Evolutionary conservation across 768 basidiomycete genomes (phyloP).

Genomic region (Porphyrellus cyaneotinctus): DNA sequence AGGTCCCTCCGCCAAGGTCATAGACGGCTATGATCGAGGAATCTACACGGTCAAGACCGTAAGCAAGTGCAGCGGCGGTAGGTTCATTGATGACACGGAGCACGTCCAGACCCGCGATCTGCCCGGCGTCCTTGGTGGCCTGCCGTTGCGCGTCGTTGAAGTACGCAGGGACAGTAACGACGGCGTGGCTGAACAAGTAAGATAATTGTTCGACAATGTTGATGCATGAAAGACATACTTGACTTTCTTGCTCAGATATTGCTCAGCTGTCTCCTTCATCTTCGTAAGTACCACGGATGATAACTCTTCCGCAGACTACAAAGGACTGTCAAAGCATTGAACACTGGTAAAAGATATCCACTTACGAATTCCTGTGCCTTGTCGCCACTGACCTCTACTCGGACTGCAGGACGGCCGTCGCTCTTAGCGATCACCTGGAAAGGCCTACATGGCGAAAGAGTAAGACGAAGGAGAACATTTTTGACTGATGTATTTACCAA

Average conservation of each 20-base stretch:
- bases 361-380: conserved; percentile 78
- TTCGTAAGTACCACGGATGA: conserved; percentile 87
- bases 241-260: conserved; percentile 88
- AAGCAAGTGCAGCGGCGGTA: conserved; percentile 96
- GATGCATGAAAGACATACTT: conserved; percentile 54
- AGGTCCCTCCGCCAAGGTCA: conserved; percentile 97
- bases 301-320: conserved; percentile 77
- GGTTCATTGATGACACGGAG: conserved; percentile 99
- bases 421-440: conserved; percentile 70
- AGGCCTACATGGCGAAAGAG: conserved; percentile 48
- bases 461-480: background rate
- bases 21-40: conserved; percentile 95
- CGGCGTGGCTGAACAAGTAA: conserved; percentile 56
- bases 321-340: conserved; percentile 13
- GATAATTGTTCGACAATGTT: background rate
- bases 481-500: conserved; percentile 46
- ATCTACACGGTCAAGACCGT: conserved; percentile 82
- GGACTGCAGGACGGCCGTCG: conserved; percentile 75
- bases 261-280: conserved; percentile 95
- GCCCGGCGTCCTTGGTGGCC: conserved; percentile 96
- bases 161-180: conserved; percentile 96
- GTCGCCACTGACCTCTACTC: conserved; percentile 75
- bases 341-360: conserved; percentile 11
- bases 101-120: conserved; percentile 96
- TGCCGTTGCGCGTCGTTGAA: conserved; percentile 99